phyloP scores from a whole-genome alignment of 148 eudicot genomes.

The Amaranthus palmeri region DNA sequence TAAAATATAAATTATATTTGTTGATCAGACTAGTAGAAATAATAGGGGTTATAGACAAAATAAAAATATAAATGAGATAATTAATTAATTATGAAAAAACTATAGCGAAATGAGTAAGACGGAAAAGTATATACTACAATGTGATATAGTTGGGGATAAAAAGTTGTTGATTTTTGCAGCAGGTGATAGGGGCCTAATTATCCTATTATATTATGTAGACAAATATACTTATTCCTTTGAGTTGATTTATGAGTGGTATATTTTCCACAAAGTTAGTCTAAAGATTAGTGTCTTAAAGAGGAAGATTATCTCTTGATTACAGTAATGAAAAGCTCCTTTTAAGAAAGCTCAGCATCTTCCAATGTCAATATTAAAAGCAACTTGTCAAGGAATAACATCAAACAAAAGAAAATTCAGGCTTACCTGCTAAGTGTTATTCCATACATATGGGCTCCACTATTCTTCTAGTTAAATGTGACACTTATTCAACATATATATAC shows the following conservation, averaged over 20 bases:
- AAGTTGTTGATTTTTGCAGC: too few species aligned
- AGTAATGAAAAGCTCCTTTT: conserved; percentile 6
- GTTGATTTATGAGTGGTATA: not conserved
- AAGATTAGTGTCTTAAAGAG: conserved; percentile 12
- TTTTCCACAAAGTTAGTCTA: not conserved
- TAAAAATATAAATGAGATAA: too few species aligned
- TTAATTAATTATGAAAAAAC: too few species aligned
- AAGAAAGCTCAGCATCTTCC: not conserved
- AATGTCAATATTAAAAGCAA: conserved; percentile 4
- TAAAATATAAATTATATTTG: too few species aligned
- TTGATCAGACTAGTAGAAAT: too few species aligned
- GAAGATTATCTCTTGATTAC: conserved; percentile 13
- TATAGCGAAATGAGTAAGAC: too few species aligned
- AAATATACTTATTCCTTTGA: not conserved
- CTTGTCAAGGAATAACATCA: conserved; percentile 5
- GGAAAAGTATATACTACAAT: not conserved
- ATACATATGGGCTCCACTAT: not conserved
- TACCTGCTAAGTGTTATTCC: conserved; percentile 2
- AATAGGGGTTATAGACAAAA: too few species aligned
- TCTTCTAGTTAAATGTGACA: conserved; percentile 3
- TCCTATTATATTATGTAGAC: not conserved
- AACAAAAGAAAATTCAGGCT: conserved; percentile 9
- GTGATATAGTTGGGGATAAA: too few species aligned
- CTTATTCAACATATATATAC: conserved; percentile 7
- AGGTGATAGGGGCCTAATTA: not conserved